Evolutionary conservation across 2,329 filamentous ascomycete genomes (phyloP).

Genomic region (Ophiosphaerella korrae): DNA sequence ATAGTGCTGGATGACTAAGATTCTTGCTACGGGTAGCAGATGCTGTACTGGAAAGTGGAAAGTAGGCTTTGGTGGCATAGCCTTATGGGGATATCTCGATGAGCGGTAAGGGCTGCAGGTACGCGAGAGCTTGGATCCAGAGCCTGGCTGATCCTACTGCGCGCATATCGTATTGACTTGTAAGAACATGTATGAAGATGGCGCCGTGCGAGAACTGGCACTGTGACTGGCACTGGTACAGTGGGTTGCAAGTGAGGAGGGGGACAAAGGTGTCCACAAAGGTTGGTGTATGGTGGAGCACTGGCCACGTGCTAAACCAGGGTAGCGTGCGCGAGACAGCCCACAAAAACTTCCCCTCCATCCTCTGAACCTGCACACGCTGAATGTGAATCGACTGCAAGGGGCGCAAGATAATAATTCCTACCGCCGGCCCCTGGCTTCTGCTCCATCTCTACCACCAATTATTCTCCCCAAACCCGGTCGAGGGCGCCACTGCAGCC

Average conservation of each 20-base stretch:
- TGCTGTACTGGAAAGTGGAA: background rate
- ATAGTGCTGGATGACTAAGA: too few relatives aligned
- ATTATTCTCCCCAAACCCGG: slow-evolving; percentile 13
- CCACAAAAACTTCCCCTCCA: slow-evolving; percentile 20
- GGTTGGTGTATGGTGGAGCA: background rate
- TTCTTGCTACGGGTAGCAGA: background rate
- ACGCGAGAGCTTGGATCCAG: background rate
- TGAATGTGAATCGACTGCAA: slow-evolving; percentile 28
- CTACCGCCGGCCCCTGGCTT: slow-evolving; percentile 17
- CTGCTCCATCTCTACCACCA: slow-evolving; percentile 13
- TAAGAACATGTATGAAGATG: background rate
- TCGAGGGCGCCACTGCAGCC: slow-evolving; percentile 20
- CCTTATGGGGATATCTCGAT: too few relatives aligned
- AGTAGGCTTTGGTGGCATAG: too few relatives aligned
- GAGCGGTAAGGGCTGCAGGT: background rate
- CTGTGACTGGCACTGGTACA: too few relatives aligned
- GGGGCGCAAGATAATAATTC: slow-evolving; percentile 26
- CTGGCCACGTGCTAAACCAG: slow-evolving; percentile 1
- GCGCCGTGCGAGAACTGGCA: too few relatives aligned
- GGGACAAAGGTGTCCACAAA: background rate
- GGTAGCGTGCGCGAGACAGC: background rate
- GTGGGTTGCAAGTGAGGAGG: background rate
- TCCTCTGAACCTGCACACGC: slow-evolving; percentile 29
- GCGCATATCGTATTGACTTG: too few relatives aligned
- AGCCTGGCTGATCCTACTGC: too few relatives aligned